These are phyloP conservation scores for Lasiosphaeria miniovina DNA, from an alignment of 495 filamentous ascomycete genomes.

Conservation along the genomic window DNA sequence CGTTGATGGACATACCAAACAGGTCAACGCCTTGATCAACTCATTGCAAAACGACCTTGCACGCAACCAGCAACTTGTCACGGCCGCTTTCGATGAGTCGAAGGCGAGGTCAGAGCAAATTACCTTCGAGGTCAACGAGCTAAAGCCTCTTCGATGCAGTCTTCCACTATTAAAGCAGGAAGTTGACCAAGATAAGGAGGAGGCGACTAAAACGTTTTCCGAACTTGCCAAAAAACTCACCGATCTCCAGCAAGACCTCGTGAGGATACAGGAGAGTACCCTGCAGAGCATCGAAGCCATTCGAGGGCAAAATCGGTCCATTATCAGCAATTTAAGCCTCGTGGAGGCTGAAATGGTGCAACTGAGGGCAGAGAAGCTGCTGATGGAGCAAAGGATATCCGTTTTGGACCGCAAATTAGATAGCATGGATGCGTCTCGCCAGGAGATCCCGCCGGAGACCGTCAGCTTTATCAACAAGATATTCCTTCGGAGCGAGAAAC, in stretches of 20 bases:
- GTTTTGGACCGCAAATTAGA: constrained; percentile 10
- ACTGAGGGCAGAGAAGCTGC: constrained; percentile 14
- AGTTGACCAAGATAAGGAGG: constrained; percentile 8
- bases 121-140: constrained; percentile 6
- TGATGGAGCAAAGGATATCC: constrained; percentile 13
- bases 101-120: constrained; percentile 19
- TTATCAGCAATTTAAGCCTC: constrained; percentile 15
- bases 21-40: constrained; percentile 14
- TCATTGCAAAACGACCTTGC: constrained; percentile 16
- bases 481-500: too few relatives aligned
- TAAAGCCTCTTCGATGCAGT: constrained; percentile 8
- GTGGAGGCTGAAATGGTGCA: constrained; percentile 21
- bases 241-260: constrained; percentile 13
- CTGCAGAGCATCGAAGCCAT: constrained; percentile 10
- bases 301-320: constrained; percentile 15
- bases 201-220: constrained; percentile 3
- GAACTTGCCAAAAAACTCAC: constrained; percentile 14
- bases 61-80: constrained; percentile 15
- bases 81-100: constrained; percentile 12
- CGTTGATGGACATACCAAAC: constrained; percentile 16
- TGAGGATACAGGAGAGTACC: constrained; percentile 1
- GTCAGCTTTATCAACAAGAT: too few relatives aligned
- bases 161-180: constrained; percentile 17
- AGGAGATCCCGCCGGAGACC: not conserved
- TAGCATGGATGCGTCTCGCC: not conserved